Evolutionary conservation across 495 filamentous ascomycete species (phyloP).

Genomic region (Elasticomyces elasticus): DNA sequence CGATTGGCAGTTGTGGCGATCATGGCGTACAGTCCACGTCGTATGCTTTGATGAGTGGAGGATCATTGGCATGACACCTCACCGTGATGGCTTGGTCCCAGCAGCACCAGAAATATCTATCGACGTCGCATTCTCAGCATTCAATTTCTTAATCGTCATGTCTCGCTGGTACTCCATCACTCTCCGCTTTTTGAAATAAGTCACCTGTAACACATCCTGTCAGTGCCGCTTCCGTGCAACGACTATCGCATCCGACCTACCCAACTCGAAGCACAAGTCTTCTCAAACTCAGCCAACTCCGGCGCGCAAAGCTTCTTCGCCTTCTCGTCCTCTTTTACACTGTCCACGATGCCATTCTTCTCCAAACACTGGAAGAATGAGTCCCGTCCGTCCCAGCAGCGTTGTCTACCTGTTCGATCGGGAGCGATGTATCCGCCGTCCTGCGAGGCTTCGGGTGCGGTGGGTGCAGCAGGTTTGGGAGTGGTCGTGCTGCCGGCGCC

Average conservation of each 20-base stretch:
- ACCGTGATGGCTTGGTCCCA: too few species aligned
- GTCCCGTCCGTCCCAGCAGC: constrained; percentile 83
- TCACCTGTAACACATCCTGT: constrained; percentile 51
- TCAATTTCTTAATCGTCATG: constrained; percentile 64
- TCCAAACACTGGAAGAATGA: constrained; percentile 79
- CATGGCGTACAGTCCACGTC: too few species aligned
- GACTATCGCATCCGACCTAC: constrained; percentile 34
- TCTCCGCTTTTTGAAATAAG: constrained; percentile 92
- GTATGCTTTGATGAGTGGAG: too few species aligned
- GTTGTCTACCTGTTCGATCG: constrained; percentile 60
- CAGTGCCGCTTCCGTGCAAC: neutral
- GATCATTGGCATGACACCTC: too few species aligned
- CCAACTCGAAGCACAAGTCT: constrained; percentile 71
- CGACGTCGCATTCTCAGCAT: constrained; percentile 59
- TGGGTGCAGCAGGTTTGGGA: neutral
- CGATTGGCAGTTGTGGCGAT: too few species aligned
- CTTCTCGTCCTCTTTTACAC: constrained; percentile 60
- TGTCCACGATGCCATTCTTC: constrained; percentile 67
- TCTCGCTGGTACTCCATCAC: constrained; percentile 85
- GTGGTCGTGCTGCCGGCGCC: neutral
- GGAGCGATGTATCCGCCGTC: constrained; percentile 63
- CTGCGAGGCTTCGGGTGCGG: constrained; percentile 40
- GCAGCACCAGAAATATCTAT: constrained; percentile 5
- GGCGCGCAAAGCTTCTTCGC: constrained; percentile 56
- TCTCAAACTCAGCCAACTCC: constrained; percentile 58